Percentiles rank a stretch among this genome's conserved stretches.
Evolutionary conservation across 1,284 basidiomycete species (phyloP).

Genomic region (Apiotrichum laibachii): DNA sequence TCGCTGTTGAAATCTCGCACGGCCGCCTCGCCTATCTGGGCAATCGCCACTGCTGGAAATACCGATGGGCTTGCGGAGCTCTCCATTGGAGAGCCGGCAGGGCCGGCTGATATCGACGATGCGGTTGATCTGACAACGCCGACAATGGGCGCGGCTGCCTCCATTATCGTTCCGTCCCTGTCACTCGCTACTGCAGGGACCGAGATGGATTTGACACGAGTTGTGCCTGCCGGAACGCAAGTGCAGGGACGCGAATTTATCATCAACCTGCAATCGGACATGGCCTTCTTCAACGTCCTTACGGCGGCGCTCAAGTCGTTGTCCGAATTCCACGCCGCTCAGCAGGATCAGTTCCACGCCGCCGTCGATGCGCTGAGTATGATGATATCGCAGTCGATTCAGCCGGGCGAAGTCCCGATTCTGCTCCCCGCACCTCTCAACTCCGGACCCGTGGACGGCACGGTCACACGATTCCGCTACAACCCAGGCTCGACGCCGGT

Average conservation of each 20-base stretch:
- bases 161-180: background rate
- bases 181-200: background rate
- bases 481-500: background rate
- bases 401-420: conserved; percentile 51
- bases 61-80: conserved; percentile 33
- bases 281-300: conserved; percentile 76
- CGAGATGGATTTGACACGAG: background rate
- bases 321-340: conserved; percentile 61
- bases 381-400: conserved; percentile 62
- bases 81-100: conserved; percentile 31
- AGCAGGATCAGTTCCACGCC: conserved; percentile 64
- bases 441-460: conserved; percentile 2
- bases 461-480: conserved; percentile 5
- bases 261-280: conserved; percentile 77
- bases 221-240: background rate
- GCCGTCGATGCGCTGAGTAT: conserved; percentile 63
- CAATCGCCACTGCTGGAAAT: conserved; percentile 35
- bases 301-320: conserved; percentile 69
- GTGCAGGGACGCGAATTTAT: conserved; percentile 59
- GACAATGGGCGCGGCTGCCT: background rate
- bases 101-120: background rate
- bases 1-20: conserved; percentile 29
- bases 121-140: conserved; percentile 12
- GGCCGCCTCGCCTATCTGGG: conserved; percentile 48
- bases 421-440: conserved; percentile 32